Conservation (phyloP, 202 grass and related monocot species). For the Setaria italica region DNA sequence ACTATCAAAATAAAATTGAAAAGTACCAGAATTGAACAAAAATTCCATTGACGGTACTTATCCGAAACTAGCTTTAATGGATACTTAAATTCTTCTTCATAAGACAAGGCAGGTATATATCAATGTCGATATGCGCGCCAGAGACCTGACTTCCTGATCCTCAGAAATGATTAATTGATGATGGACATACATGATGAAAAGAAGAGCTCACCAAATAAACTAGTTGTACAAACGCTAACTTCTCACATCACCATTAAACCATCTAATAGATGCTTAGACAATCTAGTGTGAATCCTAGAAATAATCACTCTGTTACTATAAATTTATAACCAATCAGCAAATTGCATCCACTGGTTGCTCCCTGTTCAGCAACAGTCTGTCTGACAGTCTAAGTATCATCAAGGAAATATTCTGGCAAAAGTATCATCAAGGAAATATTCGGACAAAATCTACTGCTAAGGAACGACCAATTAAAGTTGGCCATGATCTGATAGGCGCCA, state of each 20-base stretch:
- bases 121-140: not conserved
- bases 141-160: conserved; percentile 18
- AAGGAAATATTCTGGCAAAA: not conserved
- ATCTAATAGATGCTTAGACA: conserved; percentile 27
- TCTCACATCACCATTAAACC: conserved; percentile 29
- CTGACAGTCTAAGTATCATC: not conserved
- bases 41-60: not conserved
- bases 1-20: conserved; percentile 1
- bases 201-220: conserved; percentile 20
- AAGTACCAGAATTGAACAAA: conserved; percentile 4
- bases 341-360: not conserved
- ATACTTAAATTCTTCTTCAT: conserved; percentile 31
- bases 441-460: not conserved
- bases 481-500: not conserved
- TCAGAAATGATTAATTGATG: conserved; percentile 15
- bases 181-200: conserved; percentile 11
- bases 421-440: not conserved
- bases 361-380: not conserved
- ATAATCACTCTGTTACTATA: not conserved
- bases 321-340: not conserved
- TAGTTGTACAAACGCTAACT: conserved; percentile 9
- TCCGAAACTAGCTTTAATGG: conserved; percentile 17
- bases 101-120: conserved; percentile 30
- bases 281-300: conserved; percentile 1
- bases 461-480: conserved; percentile 13